These are phyloP conservation scores for Rhynchospora tenuis DNA, from an alignment of 176 grass and related monocot genomes.

Conservation along the genomic window DNA sequence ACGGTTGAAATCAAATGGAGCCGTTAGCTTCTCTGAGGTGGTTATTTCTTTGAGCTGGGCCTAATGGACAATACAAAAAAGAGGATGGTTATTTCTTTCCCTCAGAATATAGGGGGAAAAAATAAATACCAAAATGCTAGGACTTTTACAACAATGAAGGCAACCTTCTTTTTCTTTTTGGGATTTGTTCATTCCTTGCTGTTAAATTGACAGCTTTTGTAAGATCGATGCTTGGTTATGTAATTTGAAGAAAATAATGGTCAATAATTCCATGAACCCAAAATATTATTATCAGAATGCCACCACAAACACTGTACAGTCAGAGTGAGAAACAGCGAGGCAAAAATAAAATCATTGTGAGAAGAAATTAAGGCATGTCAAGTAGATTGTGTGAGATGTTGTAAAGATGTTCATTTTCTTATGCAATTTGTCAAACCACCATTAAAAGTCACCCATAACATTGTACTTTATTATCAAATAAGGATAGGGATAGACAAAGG, in stretches of 20 bases:
- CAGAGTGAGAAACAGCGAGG: background rate
- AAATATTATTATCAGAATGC: background rate
- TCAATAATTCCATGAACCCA: background rate
- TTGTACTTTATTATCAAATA: background rate
- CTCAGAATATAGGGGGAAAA: no score
- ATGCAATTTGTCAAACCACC: background rate
- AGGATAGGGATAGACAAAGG: background rate
- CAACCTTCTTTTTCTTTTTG: background rate
- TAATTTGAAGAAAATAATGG: background rate
- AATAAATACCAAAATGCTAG: no score
- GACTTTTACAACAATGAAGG: no score
- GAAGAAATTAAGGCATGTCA: background rate
- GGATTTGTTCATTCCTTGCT: background rate
- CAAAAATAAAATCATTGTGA: background rate
- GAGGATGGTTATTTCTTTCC: no score
- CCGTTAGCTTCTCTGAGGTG: slow-evolving; percentile 22
- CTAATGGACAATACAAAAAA: slow-evolving; percentile 14
- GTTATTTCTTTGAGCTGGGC: slow-evolving; percentile 45
- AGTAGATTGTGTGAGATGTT: background rate
- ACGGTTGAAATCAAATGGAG: slow-evolving; percentile 37
- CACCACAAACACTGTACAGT: background rate
- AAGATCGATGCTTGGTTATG: background rate
- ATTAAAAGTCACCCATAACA: background rate
- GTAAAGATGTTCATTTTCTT: background rate
- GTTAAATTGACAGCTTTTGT: background rate